Evolutionary conservation across 73 alveolate genomes (phyloP).

Genomic region (Tetrahymena elliotti): DNA sequence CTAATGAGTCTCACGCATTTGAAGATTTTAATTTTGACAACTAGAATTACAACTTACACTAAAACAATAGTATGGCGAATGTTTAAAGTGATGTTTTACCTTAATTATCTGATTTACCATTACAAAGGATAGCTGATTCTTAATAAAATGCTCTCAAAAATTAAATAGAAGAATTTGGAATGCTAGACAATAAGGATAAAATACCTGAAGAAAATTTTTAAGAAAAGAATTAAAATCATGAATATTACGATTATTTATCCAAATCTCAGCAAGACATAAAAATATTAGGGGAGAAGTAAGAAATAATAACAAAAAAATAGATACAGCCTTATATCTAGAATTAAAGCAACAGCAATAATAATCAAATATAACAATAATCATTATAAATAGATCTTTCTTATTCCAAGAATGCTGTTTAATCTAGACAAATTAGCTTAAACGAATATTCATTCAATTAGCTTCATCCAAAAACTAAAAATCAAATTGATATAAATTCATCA

Average conservation of each 20-base stretch:
- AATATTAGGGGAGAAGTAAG: background rate
- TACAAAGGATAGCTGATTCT: background rate
- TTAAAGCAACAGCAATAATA: background rate
- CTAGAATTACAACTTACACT: background rate
- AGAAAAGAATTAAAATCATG: too few species aligned
- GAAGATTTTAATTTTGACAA: background rate
- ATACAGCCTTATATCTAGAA: background rate
- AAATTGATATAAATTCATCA: background rate
- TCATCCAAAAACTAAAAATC: background rate
- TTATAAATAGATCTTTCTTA: background rate
- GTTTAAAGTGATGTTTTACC: background rate
- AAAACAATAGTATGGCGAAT: background rate
- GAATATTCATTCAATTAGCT: background rate
- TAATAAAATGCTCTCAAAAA: background rate
- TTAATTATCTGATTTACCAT: background rate
- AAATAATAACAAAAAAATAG: background rate
- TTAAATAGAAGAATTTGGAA: background rate
- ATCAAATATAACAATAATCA: background rate
- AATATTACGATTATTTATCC: too few species aligned
- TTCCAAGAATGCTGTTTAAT: background rate
- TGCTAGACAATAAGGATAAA: background rate
- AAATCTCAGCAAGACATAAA: background rate
- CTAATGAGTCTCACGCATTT: background rate
- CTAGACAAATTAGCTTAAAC: background rate
- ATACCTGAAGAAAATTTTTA: background rate